Evolutionary conservation across 352 stramenopile genomes (phyloP).

Genomic region (Phytophthora podocarpi): DNA sequence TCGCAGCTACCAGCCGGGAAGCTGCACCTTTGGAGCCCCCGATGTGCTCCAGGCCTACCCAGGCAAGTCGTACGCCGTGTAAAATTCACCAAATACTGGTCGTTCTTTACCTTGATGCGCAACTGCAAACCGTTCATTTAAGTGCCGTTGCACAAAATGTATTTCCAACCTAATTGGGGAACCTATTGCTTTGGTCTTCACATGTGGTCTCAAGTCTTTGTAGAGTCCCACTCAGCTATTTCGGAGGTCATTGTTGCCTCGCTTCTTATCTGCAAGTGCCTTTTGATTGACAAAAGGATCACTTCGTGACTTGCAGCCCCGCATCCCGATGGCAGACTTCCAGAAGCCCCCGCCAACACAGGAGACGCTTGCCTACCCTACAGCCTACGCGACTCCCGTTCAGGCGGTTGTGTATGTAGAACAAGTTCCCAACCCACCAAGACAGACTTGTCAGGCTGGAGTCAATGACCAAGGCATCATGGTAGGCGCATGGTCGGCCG

Average conservation of each 20-base stretch:
- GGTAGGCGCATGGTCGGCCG: conserved; percentile 30
- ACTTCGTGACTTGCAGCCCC: conserved; percentile 6
- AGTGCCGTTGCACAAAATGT: conserved; percentile 25
- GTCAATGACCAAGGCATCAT: conserved; percentile 25
- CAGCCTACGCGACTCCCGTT: conserved; percentile 15
- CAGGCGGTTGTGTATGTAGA: conserved; percentile 27
- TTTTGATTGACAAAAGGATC: not conserved
- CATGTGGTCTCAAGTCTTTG: too few species aligned
- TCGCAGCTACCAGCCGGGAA: conserved; percentile 50
- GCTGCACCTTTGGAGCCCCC: conserved; percentile 45
- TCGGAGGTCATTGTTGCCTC: too few species aligned
- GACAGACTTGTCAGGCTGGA: not conserved
- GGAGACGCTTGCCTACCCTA: conserved; percentile 16
- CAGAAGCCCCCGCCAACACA: conserved; percentile 18
- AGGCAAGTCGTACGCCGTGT: conserved; percentile 38
- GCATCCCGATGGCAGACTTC: conserved; percentile 19
- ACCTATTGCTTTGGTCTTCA: too few species aligned
- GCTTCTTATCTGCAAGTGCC: not conserved
- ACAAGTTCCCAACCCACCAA: not conserved
- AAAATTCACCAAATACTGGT: conserved; percentile 1
- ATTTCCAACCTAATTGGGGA: not conserved
- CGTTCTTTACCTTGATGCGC: conserved; percentile 1
- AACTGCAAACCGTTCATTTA: conserved; percentile 9
- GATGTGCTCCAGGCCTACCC: conserved; percentile 42
- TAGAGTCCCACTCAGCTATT: too few species aligned